Conservation (phyloP, 768 basidiomycete species). For the Clavulina sp. region DNA sequence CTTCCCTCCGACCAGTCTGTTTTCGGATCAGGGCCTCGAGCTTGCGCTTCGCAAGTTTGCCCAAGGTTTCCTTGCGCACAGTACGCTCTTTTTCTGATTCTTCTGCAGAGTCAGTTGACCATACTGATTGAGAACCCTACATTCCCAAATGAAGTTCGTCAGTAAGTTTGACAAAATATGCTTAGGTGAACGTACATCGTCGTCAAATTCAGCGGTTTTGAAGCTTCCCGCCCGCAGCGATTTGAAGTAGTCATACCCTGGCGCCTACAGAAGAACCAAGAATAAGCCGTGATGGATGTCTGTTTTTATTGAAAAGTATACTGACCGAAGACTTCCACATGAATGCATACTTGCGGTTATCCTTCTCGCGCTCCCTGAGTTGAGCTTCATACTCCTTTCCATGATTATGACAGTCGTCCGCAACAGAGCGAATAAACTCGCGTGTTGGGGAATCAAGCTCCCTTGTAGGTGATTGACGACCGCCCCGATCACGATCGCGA, state of each 20-base stretch:
- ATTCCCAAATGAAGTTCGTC: not conserved
- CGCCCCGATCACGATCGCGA: slow-evolving; percentile 11
- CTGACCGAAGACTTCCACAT: slow-evolving; percentile 28
- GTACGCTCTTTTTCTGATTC: slow-evolving; percentile 76
- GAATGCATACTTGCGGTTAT: slow-evolving; percentile 73
- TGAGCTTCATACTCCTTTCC: slow-evolving; percentile 58
- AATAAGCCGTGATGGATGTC: not conserved
- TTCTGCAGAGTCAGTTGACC: slow-evolving; percentile 87
- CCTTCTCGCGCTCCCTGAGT: slow-evolving; percentile 55
- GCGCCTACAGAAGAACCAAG: not conserved
- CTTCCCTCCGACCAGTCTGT: slow-evolving; percentile 69
- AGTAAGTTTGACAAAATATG: not conserved
- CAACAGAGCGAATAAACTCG: slow-evolving; percentile 73
- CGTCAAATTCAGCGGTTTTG: slow-evolving; percentile 34
- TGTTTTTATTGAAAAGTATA: not conserved
- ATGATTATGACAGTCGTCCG: slow-evolving; percentile 67
- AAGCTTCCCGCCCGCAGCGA: not conserved
- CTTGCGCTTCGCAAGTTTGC: slow-evolving; percentile 58
- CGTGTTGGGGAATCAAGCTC: slow-evolving; percentile 33
- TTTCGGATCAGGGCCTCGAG: slow-evolving; percentile 86
- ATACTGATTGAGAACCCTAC: slow-evolving; percentile 74
- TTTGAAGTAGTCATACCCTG: not conserved
- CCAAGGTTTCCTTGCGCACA: slow-evolving; percentile 53
- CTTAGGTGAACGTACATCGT: slow-evolving; percentile 35
- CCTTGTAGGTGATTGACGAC: slow-evolving; percentile 19